Evolutionary conservation across 192 early-diverging fungal genomes (phyloP), one percentile per base, ranked within the genome.

Genomic region (Chytriomyces sp.): DNA sequence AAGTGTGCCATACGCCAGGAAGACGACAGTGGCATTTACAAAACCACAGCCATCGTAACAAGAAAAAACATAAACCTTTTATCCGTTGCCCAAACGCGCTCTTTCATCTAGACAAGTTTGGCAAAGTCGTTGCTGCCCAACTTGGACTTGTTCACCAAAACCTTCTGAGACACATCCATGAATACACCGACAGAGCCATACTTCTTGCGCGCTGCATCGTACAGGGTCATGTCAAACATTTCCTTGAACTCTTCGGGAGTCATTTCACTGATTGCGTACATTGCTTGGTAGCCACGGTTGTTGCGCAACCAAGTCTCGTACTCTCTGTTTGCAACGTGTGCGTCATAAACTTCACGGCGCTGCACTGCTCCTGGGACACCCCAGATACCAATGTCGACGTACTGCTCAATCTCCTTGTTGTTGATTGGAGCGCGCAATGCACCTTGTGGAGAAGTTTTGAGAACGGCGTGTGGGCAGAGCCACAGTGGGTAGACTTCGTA

Each of bases 181-280:
- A 80, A 80, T 18, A 75, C 74, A 46, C 79, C 79, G 11, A 69
- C 73, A 46, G 74, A 80, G 60, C 65, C 65, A 67, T 76, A 80
- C 79, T 80, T 80, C 49, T 64, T 69, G 26, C 79, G 72, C 20
- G 75, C 79, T 44, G 62, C 68, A 53, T 81, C 72, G 68, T 84
- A 84, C 24, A 80, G 66, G 5, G 68, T 60, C 70, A 82, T 81
- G 60, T 84, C 83, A 64, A 84, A 84, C 83, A 84, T 84, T 24
- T 79, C 66, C 44, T 73, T 16, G 75, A 84, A 84, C 76, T 84
- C 80, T 5, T 77, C 77, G 3, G 46, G 53, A 23, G 72, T 80
- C 78, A 67, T 63, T 49, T 75, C 65, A 13, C 69, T 77, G 43
- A 79, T 75, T 69, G 80, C 83, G 61, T 84, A 84, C 77, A 81